Base-by-base conservation (phyloP, 78 protist species). In the slime mould (Dictyostelium discoideum) region DNA sequence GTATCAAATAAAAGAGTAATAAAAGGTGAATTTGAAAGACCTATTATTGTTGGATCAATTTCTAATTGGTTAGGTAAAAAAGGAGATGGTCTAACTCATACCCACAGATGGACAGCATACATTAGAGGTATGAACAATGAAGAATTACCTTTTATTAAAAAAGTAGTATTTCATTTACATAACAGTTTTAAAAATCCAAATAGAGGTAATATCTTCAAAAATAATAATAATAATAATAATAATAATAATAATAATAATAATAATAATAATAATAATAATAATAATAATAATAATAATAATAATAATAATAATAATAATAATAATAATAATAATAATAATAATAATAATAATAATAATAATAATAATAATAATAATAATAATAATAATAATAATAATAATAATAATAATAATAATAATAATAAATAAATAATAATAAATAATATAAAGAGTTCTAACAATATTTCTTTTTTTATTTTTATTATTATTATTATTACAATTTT, bases 41-140 rank as follows among this genome's bases (percentile, higher is more conserved):
- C 94, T 5, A 90, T 90, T 37, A 63, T 90, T 2, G 84, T 90
- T 20, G 94, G 94, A 2, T 90, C 94, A 29, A 90, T 90, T 22
- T 90, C 94, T 40, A 84, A 82, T 82, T 69, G 83, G 82, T 37
- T 90, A 22, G 84, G 87, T 18, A 90, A 90, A 48, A 93, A 85
- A 37, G 78, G 57, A 3, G 92, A 79, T 79, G 97, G 93, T 11
- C 37, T 74, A 26, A 85, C 84, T 26, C 97, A 96, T 81, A 93
- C 96, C 11, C 96, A 96, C 60, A 87, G 90, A 80, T 96, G 97
- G 97, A 85, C 97, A 6, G 96, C 93, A 0, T 96, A 87, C 44
- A 73, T 96, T 5, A 90, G 96, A 74, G 96, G 93, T 5, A 63
- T 93, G 77, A 87, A 96, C 39, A 84, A 83, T 63, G 97, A 96